Percentiles rank a stretch among this genome's conserved stretches.
Conservation (phyloP, 768 basidiomycete species). For the Lanmaoa rubissima region DNA sequence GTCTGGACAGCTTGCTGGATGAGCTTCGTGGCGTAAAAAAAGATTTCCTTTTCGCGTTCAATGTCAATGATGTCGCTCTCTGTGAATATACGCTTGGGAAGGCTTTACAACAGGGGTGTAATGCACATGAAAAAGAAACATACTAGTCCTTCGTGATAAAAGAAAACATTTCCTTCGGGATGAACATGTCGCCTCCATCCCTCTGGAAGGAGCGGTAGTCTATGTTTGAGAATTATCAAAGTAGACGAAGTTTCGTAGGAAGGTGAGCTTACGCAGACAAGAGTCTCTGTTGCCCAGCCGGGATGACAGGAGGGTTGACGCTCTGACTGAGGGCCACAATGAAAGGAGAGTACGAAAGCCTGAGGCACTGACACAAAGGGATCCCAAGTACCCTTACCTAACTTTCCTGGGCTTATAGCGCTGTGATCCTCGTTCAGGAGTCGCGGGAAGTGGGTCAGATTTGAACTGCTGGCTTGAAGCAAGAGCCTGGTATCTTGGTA, state of each 20-base stretch:
- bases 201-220: not conserved
- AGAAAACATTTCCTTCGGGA: slow-evolving; percentile 12
- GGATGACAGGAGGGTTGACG: not conserved
- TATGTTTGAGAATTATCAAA: not conserved
- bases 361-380: not conserved
- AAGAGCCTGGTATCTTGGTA: not conserved
- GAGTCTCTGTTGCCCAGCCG: slow-evolving; percentile 5
- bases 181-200: slow-evolving; percentile 14
- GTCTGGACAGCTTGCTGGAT: not conserved
- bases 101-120: not conserved
- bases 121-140: not conserved
- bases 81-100: slow-evolving; percentile 16
- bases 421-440: slow-evolving; percentile 8
- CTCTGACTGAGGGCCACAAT: not conserved
- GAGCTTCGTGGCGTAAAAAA: slow-evolving; percentile 7
- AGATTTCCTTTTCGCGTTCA: not conserved
- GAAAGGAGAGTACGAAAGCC: not conserved
- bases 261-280: slow-evolving; percentile 3
- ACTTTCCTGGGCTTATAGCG: slow-evolving; percentile 4
- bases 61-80: slow-evolving; percentile 5
- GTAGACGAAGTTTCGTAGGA: not conserved
- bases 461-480: not conserved
- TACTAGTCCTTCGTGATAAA: slow-evolving; percentile 15
- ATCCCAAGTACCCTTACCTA: not conserved
- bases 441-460: not conserved